Evolutionary conservation across 345 rosid species (phyloP).

Genomic region (Eucalyptus globulus): DNA sequence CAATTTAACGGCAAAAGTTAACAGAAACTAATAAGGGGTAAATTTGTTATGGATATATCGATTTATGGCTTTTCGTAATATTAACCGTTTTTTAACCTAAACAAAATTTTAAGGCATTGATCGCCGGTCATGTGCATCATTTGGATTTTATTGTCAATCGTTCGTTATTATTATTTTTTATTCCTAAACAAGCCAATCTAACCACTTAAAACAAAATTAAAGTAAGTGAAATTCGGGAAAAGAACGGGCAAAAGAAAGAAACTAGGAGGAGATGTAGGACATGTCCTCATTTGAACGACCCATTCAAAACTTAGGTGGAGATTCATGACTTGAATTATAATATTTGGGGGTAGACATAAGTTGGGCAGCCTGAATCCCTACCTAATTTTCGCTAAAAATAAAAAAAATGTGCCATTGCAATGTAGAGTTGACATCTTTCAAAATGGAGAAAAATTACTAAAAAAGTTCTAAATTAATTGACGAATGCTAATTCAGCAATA

Average conservation of each 20-base stretch:
- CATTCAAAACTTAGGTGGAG: neutral
- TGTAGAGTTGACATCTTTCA: neutral
- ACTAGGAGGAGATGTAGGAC: neutral
- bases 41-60: too few relatives aligned
- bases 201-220: neutral
- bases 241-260: neutral
- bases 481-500: neutral
- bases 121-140: fast-evolving
- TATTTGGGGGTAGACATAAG: neutral
- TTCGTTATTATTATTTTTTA: neutral
- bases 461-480: neutral
- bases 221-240: neutral
- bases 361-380: neutral
- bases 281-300: neutral
- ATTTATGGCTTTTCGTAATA: too few relatives aligned
- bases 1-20: too few relatives aligned
- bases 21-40: fast-evolving
- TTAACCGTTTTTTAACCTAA: neutral
- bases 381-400: neutral
- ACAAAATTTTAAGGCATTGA: neutral
- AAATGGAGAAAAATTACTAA: neutral
- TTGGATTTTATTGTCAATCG: neutral
- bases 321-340: neutral
- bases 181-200: neutral
- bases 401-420: neutral